Evolutionary conservation across 495 filamentous ascomycete species (phyloP).

Genomic region (Lasiosphaeria hispida): DNA sequence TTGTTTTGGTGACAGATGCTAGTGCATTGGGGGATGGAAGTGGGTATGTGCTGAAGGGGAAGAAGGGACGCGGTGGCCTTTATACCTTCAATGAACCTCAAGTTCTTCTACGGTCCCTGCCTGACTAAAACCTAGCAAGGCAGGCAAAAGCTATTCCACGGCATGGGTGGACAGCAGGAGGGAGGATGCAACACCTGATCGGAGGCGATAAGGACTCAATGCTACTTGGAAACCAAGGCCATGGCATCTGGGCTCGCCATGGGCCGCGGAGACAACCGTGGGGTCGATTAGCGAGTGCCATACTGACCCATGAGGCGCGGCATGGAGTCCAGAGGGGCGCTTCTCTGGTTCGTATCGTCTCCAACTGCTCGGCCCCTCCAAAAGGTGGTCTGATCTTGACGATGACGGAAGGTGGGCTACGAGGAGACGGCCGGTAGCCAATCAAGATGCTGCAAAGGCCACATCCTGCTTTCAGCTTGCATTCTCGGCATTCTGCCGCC

Average conservation of each 20-base stretch:
- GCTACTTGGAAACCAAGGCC: neutral
- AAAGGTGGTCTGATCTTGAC: conserved; percentile 23
- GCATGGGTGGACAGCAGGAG: neutral
- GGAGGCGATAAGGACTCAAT: neutral
- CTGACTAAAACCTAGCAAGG: neutral
- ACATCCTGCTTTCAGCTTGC: too few relatives aligned
- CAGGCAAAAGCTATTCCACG: neutral
- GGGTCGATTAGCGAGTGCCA: neutral
- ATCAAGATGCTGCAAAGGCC: too few relatives aligned
- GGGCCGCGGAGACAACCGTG: too few relatives aligned
- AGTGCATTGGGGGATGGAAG: neutral
- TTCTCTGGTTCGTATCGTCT: neutral
- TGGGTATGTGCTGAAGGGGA: neutral
- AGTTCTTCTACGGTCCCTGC: neutral
- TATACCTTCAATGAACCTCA: neutral
- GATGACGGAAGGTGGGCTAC: conserved; percentile 9
- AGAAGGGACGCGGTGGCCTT: neutral
- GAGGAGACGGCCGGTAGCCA: neutral
- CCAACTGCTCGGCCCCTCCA: neutral
- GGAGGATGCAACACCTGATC: neutral
- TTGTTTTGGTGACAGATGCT: neutral
- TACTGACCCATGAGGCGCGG: neutral
- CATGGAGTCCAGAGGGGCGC: neutral
- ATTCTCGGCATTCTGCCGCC: too few relatives aligned
- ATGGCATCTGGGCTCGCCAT: too few relatives aligned